Evolutionary conservation across 1,139 yeast species (phyloP), one percentile per base, ranked within the genome.

Genomic region (Arxiozyma slooffiae): DNA sequence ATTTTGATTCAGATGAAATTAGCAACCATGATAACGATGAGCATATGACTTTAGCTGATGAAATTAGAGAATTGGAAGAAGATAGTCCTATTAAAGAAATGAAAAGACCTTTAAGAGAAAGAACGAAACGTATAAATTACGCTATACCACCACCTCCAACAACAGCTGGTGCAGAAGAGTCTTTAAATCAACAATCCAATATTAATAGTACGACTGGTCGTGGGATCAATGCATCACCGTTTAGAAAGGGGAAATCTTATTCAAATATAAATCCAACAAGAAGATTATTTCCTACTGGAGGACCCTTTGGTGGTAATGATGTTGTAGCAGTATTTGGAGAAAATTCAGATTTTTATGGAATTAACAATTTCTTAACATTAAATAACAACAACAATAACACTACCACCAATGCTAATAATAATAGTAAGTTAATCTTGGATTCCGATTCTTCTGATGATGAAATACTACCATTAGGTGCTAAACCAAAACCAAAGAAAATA

Each of bases 271-370:
- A 68, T 4, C 74, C 75, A 7, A 66, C 85, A 48, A 76, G 85
- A 60, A 76, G 92, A 43, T 69, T 88, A 45, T 87, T 84, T 60
- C 95, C 96, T n/a, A 88, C 96, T 0, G 87, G 89, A n/a, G 96
- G 97, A 0, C 96, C 97, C 2, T 92, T 92, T 72, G 96, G 96
- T 26, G 97, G 97, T 34, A 82, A 89, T 56, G 96, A 88, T 63
- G 87, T 84, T 1, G 75, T 81, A 2, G 81, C 95, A 0, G 73
- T 86, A 40, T 84, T 85, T 64, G 90, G 90, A 1, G 78, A 78
- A 49, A 80, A 81, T 58, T 73, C 80, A 1, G 81, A 83, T 9
- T 63, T 61, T 41, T 63, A 61, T 36, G 46, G 47, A 3, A 23
- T 42, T 9, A 48, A 56, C 42, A 57, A 53, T 17, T 54, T 55